Base-by-base conservation (phyloP, 306 rosid species). In the Cyclanthera cordifolia region DNA sequence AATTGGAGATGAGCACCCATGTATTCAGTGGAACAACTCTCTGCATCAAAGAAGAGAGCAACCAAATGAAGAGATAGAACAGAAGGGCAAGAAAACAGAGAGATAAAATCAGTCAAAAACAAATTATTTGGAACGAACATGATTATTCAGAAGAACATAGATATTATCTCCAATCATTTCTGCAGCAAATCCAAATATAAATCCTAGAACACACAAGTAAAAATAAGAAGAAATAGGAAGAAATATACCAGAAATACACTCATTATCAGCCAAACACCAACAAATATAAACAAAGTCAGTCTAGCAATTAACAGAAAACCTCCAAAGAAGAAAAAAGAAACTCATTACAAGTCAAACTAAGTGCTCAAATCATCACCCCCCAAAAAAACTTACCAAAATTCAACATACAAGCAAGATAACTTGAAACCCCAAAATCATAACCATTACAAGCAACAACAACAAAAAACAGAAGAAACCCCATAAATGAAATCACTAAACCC, bases 1-100 rank as follows among this genome's bases (percentile, higher is more conserved):
- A 87, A 72, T 87, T 87, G 57, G 90, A 87, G 67, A 87, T 87
- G 48, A 87, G 94, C 9, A 87, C 90, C 94, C 94, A 87, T 17
- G 94, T 84, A 76, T 87, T 87, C 54, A 87, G 80, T 14, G 94
- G 94, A 55, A 87, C 94, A 61, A 87, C 90, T 59, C 86, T 87
- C 94, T 87, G 27, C 78, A 76, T 37, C 74, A 73, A 73, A 9
- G 51, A n/a, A 28, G 20, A 57, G 21, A 64, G 16, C 9, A 45
- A 21, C 4, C 24, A 60, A 60, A 17, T 60, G 48, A 60, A 34
- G 45, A 28, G 23, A 43, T 8, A 3, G 73, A 23, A 23, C 49
- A 19, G 32, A 5, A 27, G 10, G 47, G 7, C 19, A 39, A 30
- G 55, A 46, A 48, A 46, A 66, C 23, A 48, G 27, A 47, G 46